Percentiles rank a stretch among this genome's conserved stretches.
Conservation (phyloP, 2,329 filamentous ascomycete species). For the Biscogniauxia marginata region DNA sequence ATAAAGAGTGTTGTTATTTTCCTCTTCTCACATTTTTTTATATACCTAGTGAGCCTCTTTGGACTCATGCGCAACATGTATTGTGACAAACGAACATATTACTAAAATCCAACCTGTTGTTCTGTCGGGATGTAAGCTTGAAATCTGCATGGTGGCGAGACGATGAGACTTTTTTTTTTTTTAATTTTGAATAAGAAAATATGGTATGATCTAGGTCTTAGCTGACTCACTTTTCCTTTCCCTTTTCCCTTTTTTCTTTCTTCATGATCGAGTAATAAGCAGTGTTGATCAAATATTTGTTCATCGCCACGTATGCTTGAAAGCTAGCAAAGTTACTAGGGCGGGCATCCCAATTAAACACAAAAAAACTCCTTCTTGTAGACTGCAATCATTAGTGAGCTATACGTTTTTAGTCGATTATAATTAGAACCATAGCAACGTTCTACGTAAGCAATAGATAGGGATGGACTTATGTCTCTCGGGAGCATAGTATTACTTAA, state of each 20-base stretch:
- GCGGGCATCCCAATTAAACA: too few species aligned
- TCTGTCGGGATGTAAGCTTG: neutral
- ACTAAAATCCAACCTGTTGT: neutral
- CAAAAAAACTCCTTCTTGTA: too few species aligned
- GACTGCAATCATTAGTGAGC: too few species aligned
- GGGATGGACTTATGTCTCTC: too few species aligned
- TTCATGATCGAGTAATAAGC: neutral
- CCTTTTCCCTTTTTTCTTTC: too few species aligned
- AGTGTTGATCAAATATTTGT: neutral
- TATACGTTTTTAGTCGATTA: too few species aligned
- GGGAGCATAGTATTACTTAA: too few species aligned
- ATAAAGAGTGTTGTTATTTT: neutral
- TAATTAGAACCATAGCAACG: too few species aligned
- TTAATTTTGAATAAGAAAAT: neutral
- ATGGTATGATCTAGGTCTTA: neutral
- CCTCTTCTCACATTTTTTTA: neutral
- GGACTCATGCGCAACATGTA: neutral
- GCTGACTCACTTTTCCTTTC: neutral
- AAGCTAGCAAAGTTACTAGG: too few species aligned
- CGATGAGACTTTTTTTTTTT: neutral
- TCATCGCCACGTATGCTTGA: too few species aligned
- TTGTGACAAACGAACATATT: neutral
- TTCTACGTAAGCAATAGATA: too few species aligned
- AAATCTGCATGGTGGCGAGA: neutral
- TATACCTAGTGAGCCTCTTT: too few species aligned